Evolutionary conservation across 345 rosid species (phyloP).

Genomic region (Eucalyptus fibrosa): DNA sequence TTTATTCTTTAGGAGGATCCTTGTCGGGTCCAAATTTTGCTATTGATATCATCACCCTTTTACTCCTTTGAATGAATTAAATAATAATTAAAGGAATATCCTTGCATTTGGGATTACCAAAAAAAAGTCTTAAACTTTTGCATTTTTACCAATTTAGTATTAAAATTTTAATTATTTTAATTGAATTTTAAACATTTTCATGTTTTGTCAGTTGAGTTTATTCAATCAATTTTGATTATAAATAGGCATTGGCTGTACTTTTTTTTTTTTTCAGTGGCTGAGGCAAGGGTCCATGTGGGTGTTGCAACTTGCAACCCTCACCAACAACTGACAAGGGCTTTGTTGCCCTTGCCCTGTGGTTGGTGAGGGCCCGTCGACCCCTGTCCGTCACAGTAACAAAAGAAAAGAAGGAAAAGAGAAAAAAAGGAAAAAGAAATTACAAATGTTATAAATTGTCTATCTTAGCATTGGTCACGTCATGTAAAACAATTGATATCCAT

Average conservation of each 20-base stretch:
- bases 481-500: too few relatives aligned
- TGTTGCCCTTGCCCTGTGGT: rapidly evolving
- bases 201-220: rapidly evolving
- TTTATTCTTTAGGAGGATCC: background rate
- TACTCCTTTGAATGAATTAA: background rate
- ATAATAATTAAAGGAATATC: background rate
- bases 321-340: background rate
- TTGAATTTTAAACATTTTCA: too few relatives aligned
- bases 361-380: rapidly evolving
- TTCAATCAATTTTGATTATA: too few relatives aligned
- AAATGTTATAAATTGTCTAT: too few relatives aligned
- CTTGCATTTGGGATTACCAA: background rate
- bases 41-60: background rate
- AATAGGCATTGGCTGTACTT: rapidly evolving
- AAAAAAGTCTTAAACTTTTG: rapidly evolving
- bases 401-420: too few relatives aligned
- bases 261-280: too few relatives aligned
- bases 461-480: rapidly evolving
- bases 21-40: background rate
- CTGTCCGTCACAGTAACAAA: rapidly evolving
- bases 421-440: too few relatives aligned
- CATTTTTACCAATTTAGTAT: background rate
- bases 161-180: too few relatives aligned
- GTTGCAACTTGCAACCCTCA: background rate
- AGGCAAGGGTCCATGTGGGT: background rate